phyloP scores from a whole-genome alignment of 148 eudicot species.

The Silene latifolia region DNA sequence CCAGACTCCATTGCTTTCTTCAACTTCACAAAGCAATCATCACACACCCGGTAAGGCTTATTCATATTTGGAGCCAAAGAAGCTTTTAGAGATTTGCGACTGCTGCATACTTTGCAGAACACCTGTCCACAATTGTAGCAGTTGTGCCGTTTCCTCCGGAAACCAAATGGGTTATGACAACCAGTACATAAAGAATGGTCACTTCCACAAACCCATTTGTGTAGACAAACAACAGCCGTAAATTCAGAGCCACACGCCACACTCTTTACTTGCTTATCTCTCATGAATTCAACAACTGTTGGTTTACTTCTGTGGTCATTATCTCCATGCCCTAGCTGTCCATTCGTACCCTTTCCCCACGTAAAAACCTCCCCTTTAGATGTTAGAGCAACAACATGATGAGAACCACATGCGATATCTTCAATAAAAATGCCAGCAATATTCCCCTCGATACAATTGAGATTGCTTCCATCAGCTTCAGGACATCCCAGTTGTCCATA shows the following conservation, averaged over 20 bases:
- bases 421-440: constrained; percentile 48
- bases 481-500: constrained; percentile 63
- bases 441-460: constrained; percentile 49
- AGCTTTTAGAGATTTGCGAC: constrained; percentile 70
- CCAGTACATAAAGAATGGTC: constrained; percentile 74
- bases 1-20: constrained; percentile 52
- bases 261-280: constrained; percentile 71
- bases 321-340: constrained; percentile 91
- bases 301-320: constrained; percentile 52
- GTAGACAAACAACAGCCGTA: constrained; percentile 71
- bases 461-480: constrained; percentile 46
- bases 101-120: constrained; percentile 83
- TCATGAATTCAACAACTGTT: constrained; percentile 54
- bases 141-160: constrained; percentile 85
- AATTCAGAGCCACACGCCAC: constrained; percentile 78
- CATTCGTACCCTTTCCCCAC: constrained; percentile 91
- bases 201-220: constrained; percentile 60
- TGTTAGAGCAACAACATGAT: constrained; percentile 81
- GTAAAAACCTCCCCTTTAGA: constrained; percentile 75
- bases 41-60: constrained; percentile 89
- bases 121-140: constrained; percentile 93
- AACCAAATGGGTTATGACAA: constrained; percentile 68
- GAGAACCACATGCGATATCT: constrained; percentile 82
- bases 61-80: constrained; percentile 73
- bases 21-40: constrained; percentile 71